A percentile compares a stretch with the other conserved stretches of the same genome.
Evolutionary conservation across 495 filamentous ascomycete genomes (phyloP).

Genomic region (Xylaria longipes): DNA sequence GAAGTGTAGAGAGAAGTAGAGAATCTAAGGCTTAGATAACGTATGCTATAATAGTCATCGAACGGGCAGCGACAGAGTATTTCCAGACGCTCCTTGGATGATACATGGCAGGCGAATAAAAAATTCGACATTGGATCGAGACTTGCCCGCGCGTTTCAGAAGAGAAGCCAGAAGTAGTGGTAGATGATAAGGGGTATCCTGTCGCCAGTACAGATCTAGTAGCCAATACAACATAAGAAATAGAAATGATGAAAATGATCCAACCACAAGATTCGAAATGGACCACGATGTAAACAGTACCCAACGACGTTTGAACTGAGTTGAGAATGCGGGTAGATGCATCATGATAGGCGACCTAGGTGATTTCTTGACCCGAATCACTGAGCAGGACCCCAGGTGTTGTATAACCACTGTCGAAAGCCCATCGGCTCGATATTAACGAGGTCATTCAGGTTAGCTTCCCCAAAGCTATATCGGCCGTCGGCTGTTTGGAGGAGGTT

Average conservation of each 20-base stretch:
- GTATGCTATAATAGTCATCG: neutral
- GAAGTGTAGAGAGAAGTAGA: neutral
- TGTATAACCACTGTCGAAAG: constrained; percentile 58
- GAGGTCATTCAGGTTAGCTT: constrained; percentile 51
- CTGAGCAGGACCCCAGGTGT: constrained; percentile 48
- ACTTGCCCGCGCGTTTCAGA: neutral
- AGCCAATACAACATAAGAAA: constrained; percentile 7
- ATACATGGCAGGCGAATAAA: neutral
- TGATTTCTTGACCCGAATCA: constrained; percentile 23
- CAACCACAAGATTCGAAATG: neutral
- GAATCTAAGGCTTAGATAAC: neutral
- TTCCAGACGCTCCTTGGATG: neutral
- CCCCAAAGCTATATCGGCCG: constrained; percentile 55
- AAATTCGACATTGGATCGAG: neutral
- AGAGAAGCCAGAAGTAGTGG: neutral
- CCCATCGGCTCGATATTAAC: constrained; percentile 50
- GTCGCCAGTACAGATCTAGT: constrained; percentile 26
- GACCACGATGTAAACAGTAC: neutral
- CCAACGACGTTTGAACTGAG: neutral
- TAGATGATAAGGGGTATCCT: neutral
- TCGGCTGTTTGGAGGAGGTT: constrained; percentile 57
- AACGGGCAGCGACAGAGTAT: neutral
- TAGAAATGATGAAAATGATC: constrained; percentile 7
- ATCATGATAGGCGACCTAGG: too few relatives aligned
- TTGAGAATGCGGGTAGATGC: neutral